Percentiles rank a stretch among this genome's conserved stretches.
phyloP scores from a whole-genome alignment of 1,284 basidiomycete genomes.

The Calocybe gambosa region DNA sequence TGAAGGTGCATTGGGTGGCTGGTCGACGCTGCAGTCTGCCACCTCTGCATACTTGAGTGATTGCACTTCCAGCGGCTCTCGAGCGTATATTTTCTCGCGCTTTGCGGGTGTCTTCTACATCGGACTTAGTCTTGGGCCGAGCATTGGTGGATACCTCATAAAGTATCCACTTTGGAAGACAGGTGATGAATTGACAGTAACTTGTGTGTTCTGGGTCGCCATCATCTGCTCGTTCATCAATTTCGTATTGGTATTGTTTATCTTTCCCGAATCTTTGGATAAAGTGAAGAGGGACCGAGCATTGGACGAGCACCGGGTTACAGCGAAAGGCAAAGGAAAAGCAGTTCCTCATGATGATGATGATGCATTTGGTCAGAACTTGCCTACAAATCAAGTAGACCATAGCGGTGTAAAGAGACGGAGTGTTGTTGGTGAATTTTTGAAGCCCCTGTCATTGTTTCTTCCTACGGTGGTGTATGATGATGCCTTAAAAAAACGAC shows the following conservation, averaged over 20 bases:
- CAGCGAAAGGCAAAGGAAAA: conserved; percentile 21
- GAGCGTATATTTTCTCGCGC: conserved; percentile 76
- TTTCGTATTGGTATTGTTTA: conserved; percentile 37
- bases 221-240: conserved; percentile 33
- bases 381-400: not conserved
- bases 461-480: conserved; percentile 33
- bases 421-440: conserved; percentile 26
- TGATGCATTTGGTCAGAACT: conserved; percentile 8
- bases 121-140: conserved; percentile 70
- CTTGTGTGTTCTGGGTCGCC: conserved; percentile 39
- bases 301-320: conserved; percentile 23
- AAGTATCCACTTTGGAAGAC: conserved; percentile 24
- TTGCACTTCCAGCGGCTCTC: conserved; percentile 78
- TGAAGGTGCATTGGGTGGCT: conserved; percentile 86
- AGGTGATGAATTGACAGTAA: conserved; percentile 25
- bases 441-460: conserved; percentile 40
- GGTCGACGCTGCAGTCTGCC: conserved; percentile 73
- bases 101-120: conserved; percentile 67
- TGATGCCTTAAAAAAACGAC: conserved; percentile 24
- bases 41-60: conserved; percentile 84
- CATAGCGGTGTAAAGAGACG: conserved; percentile 7
- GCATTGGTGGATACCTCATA: conserved; percentile 69
- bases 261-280: conserved; percentile 44
- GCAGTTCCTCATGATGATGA: conserved; percentile 14
- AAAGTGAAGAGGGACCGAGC: conserved; percentile 36